Conservation (phyloP, 176 grass and related monocot genomes). For the Zizania latifolia region DNA sequence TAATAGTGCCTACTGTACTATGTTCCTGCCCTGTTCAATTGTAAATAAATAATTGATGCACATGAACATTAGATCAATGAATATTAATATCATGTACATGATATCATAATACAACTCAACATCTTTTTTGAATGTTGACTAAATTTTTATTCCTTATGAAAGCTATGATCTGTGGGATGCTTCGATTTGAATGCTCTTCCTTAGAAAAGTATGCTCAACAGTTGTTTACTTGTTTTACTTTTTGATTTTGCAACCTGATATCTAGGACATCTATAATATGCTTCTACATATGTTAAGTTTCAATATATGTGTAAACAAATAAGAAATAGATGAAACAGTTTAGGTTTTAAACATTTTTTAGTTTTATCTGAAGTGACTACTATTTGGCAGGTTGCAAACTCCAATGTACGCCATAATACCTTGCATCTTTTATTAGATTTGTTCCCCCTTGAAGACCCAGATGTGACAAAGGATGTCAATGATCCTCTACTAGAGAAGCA, state of each 20-base stretch:
- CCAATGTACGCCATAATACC: constrained; percentile 78
- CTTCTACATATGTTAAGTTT: neutral
- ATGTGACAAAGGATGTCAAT: constrained; percentile 82
- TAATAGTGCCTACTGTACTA: neutral
- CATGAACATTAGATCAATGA: neutral
- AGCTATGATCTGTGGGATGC: neutral
- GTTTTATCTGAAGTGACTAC: constrained; percentile 3
- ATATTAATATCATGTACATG: neutral
- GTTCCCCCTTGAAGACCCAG: constrained; percentile 90
- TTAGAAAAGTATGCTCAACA: neutral
- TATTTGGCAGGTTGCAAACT: constrained; percentile 76
- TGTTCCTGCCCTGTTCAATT: neutral
- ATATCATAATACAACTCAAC: neutral
- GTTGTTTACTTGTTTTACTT: constrained; percentile 9
- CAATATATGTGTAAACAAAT: neutral
- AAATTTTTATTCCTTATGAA: neutral
- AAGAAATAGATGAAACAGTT: neutral
- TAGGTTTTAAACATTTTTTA: neutral
- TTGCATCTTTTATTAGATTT: constrained; percentile 87
- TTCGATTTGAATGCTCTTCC: neutral
- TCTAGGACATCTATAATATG: neutral
- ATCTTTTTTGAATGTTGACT: neutral
- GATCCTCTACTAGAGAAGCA: constrained; percentile 80
- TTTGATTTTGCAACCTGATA: neutral
- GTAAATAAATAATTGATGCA: neutral